phyloP scores from a whole-genome alignment of 257 asterid genomes.

The Pogostemon cablin region DNA sequence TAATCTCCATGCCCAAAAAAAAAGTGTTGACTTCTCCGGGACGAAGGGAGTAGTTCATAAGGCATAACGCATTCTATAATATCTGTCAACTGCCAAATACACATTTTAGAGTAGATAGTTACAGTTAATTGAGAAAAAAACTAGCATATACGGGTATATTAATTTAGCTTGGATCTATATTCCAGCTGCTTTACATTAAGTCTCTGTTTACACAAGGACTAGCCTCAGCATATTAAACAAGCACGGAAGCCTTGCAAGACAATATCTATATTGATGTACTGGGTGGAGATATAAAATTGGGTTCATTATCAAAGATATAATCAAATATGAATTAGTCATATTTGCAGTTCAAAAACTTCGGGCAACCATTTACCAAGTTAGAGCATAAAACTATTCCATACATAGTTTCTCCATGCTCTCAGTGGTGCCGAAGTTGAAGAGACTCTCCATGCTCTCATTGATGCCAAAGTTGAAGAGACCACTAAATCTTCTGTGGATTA shows the following conservation, averaged over 20 bases:
- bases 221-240: background rate
- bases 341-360: background rate
- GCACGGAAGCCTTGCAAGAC: slow-evolving; percentile 12
- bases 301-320: slow-evolving; percentile 12
- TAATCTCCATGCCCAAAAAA: too few species aligned
- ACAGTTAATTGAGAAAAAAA: slow-evolving; percentile 21
- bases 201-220: background rate
- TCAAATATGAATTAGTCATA: background rate
- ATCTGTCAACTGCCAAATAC: background rate
- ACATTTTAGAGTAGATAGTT: background rate
- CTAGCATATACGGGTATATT: slow-evolving; percentile 3
- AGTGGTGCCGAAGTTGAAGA: too few species aligned
- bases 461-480: slow-evolving; percentile 3
- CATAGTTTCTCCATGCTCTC: background rate
- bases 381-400: background rate
- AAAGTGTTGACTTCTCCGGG: too few species aligned
- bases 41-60: background rate
- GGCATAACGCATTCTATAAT: background rate
- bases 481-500: background rate
- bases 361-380: background rate
- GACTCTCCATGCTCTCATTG: background rate
- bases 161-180: background rate
- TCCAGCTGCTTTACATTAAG: slow-evolving; percentile 12
- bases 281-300: slow-evolving; percentile 1
- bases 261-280: slow-evolving; percentile 3